A percentile compares a stretch with the other conserved stretches of the same genome.
Evolutionary conservation across 2,329 filamentous ascomycete genomes (phyloP).

Genomic region (Xylogone sp.): DNA sequence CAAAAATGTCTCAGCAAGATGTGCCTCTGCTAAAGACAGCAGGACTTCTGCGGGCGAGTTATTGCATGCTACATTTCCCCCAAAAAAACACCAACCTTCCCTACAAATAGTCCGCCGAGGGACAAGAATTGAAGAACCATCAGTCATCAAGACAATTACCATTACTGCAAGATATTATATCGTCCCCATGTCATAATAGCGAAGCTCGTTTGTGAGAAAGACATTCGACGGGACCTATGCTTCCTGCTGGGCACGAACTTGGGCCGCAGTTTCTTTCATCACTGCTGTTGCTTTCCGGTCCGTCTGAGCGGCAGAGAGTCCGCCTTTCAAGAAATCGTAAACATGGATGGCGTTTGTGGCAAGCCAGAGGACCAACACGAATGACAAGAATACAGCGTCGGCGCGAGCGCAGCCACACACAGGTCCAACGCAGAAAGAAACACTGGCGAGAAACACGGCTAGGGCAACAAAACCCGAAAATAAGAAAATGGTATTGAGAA

Average conservation of each 20-base stretch:
- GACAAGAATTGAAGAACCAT: background rate
- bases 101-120: background rate
- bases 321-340: conserved; percentile 44
- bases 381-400: conserved; percentile 49
- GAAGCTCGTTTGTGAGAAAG: background rate
- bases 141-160: background rate
- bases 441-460: conserved; percentile 49
- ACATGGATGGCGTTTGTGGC: conserved; percentile 42
- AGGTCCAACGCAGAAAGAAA: conserved; percentile 53
- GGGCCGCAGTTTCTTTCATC: conserved; percentile 21
- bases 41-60: background rate
- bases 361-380: conserved; percentile 51
- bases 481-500: conserved; percentile 51
- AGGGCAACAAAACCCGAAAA: conserved; percentile 57
- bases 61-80: background rate
- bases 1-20: background rate
- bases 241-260: background rate
- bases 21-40: background rate
- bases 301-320: conserved; percentile 25
- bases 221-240: background rate
- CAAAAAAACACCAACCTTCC: background rate
- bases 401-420: conserved; percentile 54
- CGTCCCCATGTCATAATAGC: background rate
- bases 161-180: background rate
- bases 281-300: conserved; percentile 20